Conservation (phyloP, 352 stramenopile genomes). For the Achlya hypogyna region DNA sequence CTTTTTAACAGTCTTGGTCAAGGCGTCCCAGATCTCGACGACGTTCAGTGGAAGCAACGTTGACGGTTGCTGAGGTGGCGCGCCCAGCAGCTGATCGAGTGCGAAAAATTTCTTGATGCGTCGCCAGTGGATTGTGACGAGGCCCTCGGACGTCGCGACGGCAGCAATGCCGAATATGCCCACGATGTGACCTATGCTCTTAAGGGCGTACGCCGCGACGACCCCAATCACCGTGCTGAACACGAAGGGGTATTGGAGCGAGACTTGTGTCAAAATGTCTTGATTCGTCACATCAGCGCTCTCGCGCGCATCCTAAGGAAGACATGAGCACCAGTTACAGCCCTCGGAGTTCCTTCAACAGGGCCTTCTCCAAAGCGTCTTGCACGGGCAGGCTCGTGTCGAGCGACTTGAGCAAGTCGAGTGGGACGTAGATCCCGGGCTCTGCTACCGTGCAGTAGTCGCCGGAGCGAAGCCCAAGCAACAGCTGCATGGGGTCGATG, state of each 20-base stretch:
- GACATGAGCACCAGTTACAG: neutral
- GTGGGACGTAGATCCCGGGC: neutral
- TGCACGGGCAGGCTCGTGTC: neutral
- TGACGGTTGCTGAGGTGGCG: neutral
- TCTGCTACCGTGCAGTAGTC: neutral
- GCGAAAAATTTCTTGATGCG: neutral
- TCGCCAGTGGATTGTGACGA: neutral
- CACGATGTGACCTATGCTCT: neutral
- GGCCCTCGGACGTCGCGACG: neutral
- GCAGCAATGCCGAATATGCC: constrained; percentile 2
- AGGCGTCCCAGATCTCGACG: neutral
- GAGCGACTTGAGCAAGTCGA: constrained; percentile 5
- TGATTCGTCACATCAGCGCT: neutral
- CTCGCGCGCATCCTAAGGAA: neutral
- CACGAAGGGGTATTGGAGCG: neutral
- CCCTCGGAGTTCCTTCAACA: neutral
- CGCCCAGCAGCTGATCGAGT: neutral
- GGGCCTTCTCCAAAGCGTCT: neutral
- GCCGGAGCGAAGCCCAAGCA: neutral
- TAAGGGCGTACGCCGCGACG: neutral
- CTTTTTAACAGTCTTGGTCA: neutral
- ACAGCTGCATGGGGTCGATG: constrained; percentile 1
- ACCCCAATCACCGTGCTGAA: neutral
- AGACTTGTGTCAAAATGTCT: constrained; percentile 1
- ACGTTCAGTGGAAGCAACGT: neutral